Evolutionary conservation across 2,329 filamentous ascomycete genomes (phyloP).

Genomic region (Fusarium stilboides): DNA sequence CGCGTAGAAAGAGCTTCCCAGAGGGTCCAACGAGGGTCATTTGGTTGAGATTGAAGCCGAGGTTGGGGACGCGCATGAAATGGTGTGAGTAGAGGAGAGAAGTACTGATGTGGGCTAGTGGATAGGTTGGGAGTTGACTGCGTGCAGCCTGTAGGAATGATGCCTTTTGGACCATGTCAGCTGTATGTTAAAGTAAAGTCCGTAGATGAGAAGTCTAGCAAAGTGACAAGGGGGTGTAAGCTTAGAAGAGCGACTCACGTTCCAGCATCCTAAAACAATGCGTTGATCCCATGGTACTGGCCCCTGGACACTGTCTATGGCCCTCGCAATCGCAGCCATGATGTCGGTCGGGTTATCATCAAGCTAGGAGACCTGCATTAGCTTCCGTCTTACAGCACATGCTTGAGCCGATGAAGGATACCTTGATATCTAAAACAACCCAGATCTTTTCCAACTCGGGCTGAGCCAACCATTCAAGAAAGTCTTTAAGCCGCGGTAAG

Average conservation of each 20-base stretch:
- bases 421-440: slow-evolving; percentile 92
- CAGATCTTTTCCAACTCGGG: slow-evolving; percentile 79
- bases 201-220: background rate
- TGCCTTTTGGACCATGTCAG: slow-evolving; percentile 60
- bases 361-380: slow-evolving; percentile 61
- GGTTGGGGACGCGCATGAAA: slow-evolving; percentile 75
- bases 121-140: slow-evolving; percentile 73
- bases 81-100: slow-evolving; percentile 77
- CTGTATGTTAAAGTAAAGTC: background rate
- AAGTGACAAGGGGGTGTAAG: slow-evolving; percentile 1
- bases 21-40: slow-evolving; percentile 76
- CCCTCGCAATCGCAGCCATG: slow-evolving; percentile 77
- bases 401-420: slow-evolving; percentile 52
- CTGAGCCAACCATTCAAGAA: slow-evolving; percentile 79
- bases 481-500: slow-evolving; percentile 81
- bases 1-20: slow-evolving; percentile 76
- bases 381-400: slow-evolving; percentile 17
- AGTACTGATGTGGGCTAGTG: slow-evolving; percentile 78
- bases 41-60: slow-evolving; percentile 85
- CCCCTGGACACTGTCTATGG: slow-evolving; percentile 68
- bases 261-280: slow-evolving; percentile 88
- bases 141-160: slow-evolving; percentile 77
- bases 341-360: slow-evolving; percentile 80
- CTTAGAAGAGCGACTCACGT: slow-evolving; percentile 60
- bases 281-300: slow-evolving; percentile 77